phyloP scores from a whole-genome alignment of 345 rosid genomes.

The Psidium friedrichsthalianum region DNA sequence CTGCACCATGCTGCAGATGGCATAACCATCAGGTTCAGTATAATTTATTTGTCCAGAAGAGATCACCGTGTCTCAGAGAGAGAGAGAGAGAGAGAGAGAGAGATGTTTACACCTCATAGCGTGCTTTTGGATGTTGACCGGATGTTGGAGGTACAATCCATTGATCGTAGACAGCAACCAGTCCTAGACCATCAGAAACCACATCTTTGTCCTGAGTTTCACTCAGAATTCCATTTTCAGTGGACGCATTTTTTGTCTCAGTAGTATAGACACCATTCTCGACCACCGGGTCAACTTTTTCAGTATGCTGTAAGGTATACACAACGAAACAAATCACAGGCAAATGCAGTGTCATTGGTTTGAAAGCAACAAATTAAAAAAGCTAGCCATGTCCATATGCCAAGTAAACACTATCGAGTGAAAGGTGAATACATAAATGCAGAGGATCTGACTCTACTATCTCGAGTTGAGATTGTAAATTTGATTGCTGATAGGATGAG shows the following conservation, averaged over 20 bases:
- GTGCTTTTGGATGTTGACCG: conserved; percentile 80
- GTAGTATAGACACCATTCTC: conserved; percentile 56
- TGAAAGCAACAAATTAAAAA: background rate
- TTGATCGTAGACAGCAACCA: conserved; percentile 76
- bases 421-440: background rate
- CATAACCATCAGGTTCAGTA: conserved; percentile 2
- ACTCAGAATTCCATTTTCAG: conserved; percentile 50
- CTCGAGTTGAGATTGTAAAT: background rate
- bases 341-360: background rate
- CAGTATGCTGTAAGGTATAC: conserved; percentile 30
- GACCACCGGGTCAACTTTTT: conserved; percentile 35
- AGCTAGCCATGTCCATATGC: background rate
- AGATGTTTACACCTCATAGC: conserved; percentile 66
- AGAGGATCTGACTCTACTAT: background rate
- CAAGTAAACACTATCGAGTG: background rate
- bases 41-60: background rate
- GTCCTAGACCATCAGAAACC: conserved; percentile 73
- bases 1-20: conserved; percentile 80
- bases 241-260: conserved; percentile 58
- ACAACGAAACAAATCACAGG: background rate
- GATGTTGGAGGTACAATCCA: conserved; percentile 76
- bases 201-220: conserved; percentile 90
- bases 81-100: conserved; percentile 5
- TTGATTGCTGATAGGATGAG: background rate
- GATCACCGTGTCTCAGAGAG: background rate